Evolutionary conservation across 1,284 basidiomycete species (phyloP).

Genomic region (Austroboletus niveus): DNA sequence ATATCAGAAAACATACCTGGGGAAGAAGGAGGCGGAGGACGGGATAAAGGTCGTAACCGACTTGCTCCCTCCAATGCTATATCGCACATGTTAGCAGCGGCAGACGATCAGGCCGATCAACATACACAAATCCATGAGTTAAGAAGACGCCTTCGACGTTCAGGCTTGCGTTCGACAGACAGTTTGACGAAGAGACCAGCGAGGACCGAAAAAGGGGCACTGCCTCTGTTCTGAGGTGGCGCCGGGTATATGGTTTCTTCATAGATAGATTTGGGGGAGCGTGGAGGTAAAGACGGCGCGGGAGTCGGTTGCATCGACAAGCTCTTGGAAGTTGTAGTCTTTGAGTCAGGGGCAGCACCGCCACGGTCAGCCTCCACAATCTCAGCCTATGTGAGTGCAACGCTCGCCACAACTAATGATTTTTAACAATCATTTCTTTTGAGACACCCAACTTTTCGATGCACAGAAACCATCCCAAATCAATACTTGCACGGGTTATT

Average conservation of each 20-base stretch:
- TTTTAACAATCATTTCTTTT: too few relatives aligned
- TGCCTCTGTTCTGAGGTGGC: constrained; percentile 56
- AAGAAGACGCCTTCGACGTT: constrained; percentile 61
- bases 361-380: too few relatives aligned
- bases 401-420: too few relatives aligned
- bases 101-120: not conserved
- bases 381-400: too few relatives aligned
- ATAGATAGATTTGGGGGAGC: constrained; percentile 22
- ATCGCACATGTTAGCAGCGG: not conserved
- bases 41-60: constrained; percentile 73
- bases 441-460: too few relatives aligned
- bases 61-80: constrained; percentile 76
- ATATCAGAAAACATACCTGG: constrained; percentile 47
- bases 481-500: too few relatives aligned
- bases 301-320: constrained; percentile 56
- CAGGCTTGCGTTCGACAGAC: constrained; percentile 65
- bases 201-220: constrained; percentile 66
- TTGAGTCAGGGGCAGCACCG: too few relatives aligned
- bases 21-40: constrained; percentile 74
- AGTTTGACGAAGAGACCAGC: constrained; percentile 68
- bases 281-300: constrained; percentile 41
- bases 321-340: not conserved
- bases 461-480: too few relatives aligned
- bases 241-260: constrained; percentile 39
- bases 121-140: constrained; percentile 74